A percentile compares a stretch with the other conserved stretches of the same genome.
Evolutionary conservation across 2,329 filamentous ascomycete species (phyloP).

Genomic region (Epichloe glyceriae): DNA sequence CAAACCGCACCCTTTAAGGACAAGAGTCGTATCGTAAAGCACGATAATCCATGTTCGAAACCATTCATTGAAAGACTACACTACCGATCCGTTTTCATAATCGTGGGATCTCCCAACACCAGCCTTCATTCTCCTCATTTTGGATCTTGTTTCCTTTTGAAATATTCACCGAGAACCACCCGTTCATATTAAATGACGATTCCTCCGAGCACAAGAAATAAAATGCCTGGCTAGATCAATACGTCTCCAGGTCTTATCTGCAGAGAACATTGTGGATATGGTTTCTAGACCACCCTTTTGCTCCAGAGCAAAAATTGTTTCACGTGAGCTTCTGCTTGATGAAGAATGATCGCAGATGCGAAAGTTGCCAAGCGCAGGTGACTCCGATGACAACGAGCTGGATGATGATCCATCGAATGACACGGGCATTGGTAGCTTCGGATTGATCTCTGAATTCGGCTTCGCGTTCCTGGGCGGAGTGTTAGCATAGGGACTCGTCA

Average conservation of each 20-base stretch:
- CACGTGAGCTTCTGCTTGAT: constrained; percentile 99
- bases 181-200: background rate
- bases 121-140: background rate
- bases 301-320: background rate
- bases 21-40: too few species aligned
- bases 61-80: background rate
- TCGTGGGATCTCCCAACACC: background rate
- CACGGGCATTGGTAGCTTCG: constrained; percentile 80
- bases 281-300: background rate
- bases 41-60: background rate
- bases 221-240: too few species aligned
- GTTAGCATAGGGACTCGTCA: background rate
- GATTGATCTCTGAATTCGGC: constrained; percentile 97
- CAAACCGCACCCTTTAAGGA: too few species aligned
- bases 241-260: background rate
- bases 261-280: background rate
- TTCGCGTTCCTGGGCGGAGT: constrained; percentile 64
- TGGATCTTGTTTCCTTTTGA: background rate
- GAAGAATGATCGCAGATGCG: constrained; percentile 91
- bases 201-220: too few species aligned
- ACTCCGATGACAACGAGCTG: constrained; percentile 73
- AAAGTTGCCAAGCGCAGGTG: constrained; percentile 94
- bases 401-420: constrained; percentile 87
- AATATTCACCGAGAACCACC: background rate
- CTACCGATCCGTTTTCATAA: background rate